Conservation (phyloP, 2,329 filamentous ascomycete genomes). For the Cladosporium sphaerospermum region DNA sequence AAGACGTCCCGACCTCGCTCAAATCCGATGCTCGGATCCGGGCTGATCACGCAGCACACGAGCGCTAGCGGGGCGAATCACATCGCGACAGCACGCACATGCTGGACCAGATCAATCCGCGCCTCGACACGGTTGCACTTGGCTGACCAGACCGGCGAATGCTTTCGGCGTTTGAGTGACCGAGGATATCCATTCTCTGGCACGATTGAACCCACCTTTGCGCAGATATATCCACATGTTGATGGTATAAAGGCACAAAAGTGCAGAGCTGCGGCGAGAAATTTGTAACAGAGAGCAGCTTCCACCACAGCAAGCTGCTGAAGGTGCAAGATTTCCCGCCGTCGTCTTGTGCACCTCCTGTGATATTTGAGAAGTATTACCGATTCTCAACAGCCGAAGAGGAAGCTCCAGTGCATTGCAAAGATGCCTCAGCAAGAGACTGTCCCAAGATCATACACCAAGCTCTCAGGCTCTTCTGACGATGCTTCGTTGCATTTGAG, state of each 20-base stretch:
- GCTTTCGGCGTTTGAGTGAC: slow-evolving; percentile 5
- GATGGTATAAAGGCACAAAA: not conserved
- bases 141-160: slow-evolving; percentile 9
- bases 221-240: not conserved
- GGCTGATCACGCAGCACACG: not conserved
- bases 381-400: too few species aligned
- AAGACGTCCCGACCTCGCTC: not conserved
- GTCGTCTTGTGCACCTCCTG: not conserved
- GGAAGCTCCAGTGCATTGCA: not conserved
- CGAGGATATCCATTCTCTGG: not conserved
- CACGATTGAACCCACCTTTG: not conserved
- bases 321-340: not conserved
- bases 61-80: not conserved
- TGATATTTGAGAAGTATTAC: too few species aligned
- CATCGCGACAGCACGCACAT: not conserved
- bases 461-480: slow-evolving; percentile 16
- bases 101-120: not conserved
- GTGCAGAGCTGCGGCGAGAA: too few species aligned
- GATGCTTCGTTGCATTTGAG: slow-evolving; percentile 36
- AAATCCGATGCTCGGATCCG: not conserved
- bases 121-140: slow-evolving; percentile 4
- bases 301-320: not conserved
- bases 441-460: slow-evolving; percentile 33
- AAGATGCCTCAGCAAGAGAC: slow-evolving; percentile 46
- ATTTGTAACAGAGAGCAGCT: too few species aligned